Conservation (phyloP, 148 eudicot genomes). For the Rhododendron molle region DNA sequence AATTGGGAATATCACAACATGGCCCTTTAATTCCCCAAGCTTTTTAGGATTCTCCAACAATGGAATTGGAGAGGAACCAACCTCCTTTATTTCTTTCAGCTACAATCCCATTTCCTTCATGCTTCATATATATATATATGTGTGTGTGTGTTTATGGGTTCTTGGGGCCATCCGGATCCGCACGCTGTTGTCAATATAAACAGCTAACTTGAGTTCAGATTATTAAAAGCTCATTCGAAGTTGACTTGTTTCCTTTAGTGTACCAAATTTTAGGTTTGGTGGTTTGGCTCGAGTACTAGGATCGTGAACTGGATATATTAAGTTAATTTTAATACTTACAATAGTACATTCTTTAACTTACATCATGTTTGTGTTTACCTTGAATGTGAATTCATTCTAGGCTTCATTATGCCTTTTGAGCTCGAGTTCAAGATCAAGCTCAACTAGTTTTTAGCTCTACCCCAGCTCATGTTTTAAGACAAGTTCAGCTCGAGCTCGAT, state of each 20-base stretch:
- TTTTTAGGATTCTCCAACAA: slow-evolving; percentile 8
- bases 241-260: too few species aligned
- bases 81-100: not conserved
- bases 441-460: not conserved
- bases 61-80: not conserved
- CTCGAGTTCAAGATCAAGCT: not conserved
- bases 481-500: not conserved
- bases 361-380: not conserved
- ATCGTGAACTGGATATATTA: too few species aligned
- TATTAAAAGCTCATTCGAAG: not conserved
- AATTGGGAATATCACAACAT: slow-evolving; percentile 54
- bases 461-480: not conserved
- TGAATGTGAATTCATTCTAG: not conserved
- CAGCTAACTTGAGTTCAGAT: too few species aligned
- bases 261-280: too few species aligned
- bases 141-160: not conserved
- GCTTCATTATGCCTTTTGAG: not conserved
- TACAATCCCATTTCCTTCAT: not conserved
- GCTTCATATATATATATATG: not conserved
- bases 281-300: too few species aligned
- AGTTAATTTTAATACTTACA: too few species aligned
- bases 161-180: not conserved
- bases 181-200: not conserved
- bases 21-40: slow-evolving; percentile 2
- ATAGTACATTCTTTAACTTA: too few species aligned